These are phyloP conservation scores for Chenopodium berlandieri DNA, from an alignment of 148 eudicot species.

Conservation along the genomic window DNA sequence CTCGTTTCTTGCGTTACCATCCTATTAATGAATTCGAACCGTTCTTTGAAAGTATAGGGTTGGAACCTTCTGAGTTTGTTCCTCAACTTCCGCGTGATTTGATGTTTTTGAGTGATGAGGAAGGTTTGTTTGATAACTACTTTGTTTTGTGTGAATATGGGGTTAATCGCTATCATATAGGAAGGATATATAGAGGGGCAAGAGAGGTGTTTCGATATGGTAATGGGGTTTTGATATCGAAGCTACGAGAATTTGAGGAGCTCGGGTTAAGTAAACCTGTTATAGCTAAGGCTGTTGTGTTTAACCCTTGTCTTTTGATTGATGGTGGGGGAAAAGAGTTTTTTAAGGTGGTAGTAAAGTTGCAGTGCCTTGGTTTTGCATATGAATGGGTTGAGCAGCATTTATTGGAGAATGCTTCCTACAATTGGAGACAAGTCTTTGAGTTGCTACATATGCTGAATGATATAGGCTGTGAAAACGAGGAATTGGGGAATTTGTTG, in stretches of 20 bases:
- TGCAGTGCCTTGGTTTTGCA: slow-evolving; percentile 45
- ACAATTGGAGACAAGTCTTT: slow-evolving; percentile 54
- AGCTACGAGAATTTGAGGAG: slow-evolving; percentile 47
- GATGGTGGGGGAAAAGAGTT: slow-evolving; percentile 35
- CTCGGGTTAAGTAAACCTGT: slow-evolving; percentile 43
- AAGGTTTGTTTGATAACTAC: slow-evolving; percentile 50
- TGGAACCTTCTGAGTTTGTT: slow-evolving; percentile 45
- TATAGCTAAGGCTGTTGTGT: slow-evolving; percentile 41
- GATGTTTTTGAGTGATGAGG: slow-evolving; percentile 61
- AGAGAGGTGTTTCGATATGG: slow-evolving; percentile 51
- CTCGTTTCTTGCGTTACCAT: slow-evolving; percentile 55
- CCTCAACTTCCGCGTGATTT: slow-evolving; percentile 47
- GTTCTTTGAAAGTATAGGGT: slow-evolving; percentile 82
- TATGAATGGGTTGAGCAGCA: slow-evolving; percentile 45
- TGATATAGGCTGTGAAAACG: slow-evolving; percentile 37
- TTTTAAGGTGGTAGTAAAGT: slow-evolving; percentile 28
- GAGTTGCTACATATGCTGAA: slow-evolving; percentile 44
- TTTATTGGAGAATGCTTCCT: slow-evolving; percentile 37
- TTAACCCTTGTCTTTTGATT: slow-evolving; percentile 51
- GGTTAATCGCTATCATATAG: slow-evolving; percentile 41
- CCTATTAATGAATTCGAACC: slow-evolving; percentile 83
- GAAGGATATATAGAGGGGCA: slow-evolving; percentile 61
- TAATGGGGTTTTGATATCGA: slow-evolving; percentile 43
- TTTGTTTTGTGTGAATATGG: slow-evolving; percentile 64
- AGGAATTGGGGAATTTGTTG: slow-evolving; percentile 37